Percentiles rank a stretch among this genome's conserved stretches.
Evolutionary conservation across 2,329 filamentous ascomycete species (phyloP).

Genomic region (Cladophialophora yegresii): DNA sequence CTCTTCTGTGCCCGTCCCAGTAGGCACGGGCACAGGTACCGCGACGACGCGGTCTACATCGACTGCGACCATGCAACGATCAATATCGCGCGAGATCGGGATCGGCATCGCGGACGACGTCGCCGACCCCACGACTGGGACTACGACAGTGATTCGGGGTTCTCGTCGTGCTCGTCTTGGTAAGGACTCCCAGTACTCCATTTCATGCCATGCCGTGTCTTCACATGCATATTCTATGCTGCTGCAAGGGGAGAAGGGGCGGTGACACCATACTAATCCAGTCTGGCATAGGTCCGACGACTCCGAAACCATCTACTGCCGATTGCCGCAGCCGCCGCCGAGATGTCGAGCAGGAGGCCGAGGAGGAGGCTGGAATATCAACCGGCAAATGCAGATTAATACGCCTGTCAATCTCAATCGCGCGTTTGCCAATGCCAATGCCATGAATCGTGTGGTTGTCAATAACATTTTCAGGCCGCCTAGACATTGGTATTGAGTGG

Average conservation of each 20-base stretch:
- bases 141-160: conserved; percentile 5
- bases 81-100: conserved; percentile 4
- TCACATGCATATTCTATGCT: no score
- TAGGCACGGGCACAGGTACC: not conserved
- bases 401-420: not conserved
- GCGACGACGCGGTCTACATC: conserved; percentile 1
- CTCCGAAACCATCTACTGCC: not conserved
- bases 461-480: conserved; percentile 11
- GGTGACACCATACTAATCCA: not conserved
- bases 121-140: conserved; percentile 1
- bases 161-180: conserved; percentile 6
- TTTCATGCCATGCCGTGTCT: not conserved
- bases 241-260: not conserved
- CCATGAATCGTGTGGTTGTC: conserved; percentile 16
- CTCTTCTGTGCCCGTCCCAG: conserved; percentile 3
- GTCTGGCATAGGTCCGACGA: not conserved
- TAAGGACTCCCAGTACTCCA: not conserved
- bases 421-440: not conserved
- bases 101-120: not conserved
- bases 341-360: conserved; percentile 1
- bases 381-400: not conserved
- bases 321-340: not conserved
- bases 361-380: not conserved
- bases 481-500: conserved; percentile 9
- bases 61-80: conserved; percentile 3